These are phyloP conservation scores for Aurifilum marmelostoma DNA, from an alignment of 2,329 filamentous ascomycete genomes.

Conservation along the genomic window DNA sequence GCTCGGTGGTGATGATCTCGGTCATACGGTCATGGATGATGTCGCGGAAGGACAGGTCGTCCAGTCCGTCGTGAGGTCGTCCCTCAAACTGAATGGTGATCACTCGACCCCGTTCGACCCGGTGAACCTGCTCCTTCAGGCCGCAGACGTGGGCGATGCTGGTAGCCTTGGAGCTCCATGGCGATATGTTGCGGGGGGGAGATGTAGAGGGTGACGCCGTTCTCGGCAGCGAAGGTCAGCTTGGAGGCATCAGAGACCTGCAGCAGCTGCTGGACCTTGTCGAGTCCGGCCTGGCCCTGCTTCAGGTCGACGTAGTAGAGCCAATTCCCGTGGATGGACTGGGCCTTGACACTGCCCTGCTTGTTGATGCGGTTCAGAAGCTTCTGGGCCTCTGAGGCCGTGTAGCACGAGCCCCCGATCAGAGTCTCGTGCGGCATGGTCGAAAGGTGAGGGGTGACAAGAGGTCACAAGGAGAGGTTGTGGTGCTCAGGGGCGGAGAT, in stretches of 20 bases:
- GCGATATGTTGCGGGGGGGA: conserved; percentile 90
- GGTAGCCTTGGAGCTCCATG: conserved; percentile 97
- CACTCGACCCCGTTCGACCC: conserved; percentile 85
- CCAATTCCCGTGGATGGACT: conserved; percentile 57
- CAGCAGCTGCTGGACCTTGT: conserved; percentile 52
- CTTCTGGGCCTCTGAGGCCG: conserved; percentile 28
- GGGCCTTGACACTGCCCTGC: conserved; percentile 42
- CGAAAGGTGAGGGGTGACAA: conserved; percentile 17
- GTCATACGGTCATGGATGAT: conserved; percentile 94
- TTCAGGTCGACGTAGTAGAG: conserved; percentile 70
- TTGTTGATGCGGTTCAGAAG: conserved; percentile 31
- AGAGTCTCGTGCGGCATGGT: conserved; percentile 27
- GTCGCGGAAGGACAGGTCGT: conserved; percentile 65
- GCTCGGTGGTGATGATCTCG: conserved; percentile 69
- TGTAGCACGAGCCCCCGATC: conserved; percentile 29
- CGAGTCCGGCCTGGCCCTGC: conserved; percentile 46
- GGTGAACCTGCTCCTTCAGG: conserved; percentile 68
- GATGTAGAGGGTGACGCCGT: conserved; percentile 67
- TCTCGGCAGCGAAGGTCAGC: conserved; percentile 46
- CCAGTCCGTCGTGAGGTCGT: conserved; percentile 48
- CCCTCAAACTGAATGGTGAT: conserved; percentile 69
- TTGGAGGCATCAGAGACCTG: conserved; percentile 42
- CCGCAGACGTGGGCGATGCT: conserved; percentile 93
- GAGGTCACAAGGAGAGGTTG: conserved; percentile 5
- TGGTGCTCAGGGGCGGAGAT: conserved; percentile 3